Conservation (phyloP, 164 flowering plant genomes). For the Platanus orientalis region DNA sequence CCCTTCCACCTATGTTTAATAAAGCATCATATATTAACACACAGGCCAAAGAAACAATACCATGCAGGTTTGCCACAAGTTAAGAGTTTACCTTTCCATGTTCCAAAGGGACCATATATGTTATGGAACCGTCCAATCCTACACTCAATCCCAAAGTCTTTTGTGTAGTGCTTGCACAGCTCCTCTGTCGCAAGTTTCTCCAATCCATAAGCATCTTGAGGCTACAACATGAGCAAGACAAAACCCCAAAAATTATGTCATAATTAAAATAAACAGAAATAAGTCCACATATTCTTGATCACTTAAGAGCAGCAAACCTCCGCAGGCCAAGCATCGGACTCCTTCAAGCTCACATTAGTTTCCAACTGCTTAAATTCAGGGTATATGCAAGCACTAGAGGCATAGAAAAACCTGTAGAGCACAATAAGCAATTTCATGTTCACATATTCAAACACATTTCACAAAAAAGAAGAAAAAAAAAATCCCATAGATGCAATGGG, state of each 20-base stretch:
- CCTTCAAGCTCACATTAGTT: slow-evolving; percentile 98
- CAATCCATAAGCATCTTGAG: slow-evolving; percentile 99
- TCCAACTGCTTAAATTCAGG: slow-evolving; percentile 99
- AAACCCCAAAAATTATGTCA: slow-evolving; percentile 5
- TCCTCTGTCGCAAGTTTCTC: slow-evolving; percentile 98
- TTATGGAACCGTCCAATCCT: slow-evolving; percentile 96
- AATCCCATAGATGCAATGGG: too few species aligned
- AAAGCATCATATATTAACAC: slow-evolving; percentile 8
- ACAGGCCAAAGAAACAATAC: not conserved
- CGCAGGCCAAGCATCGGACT: slow-evolving; percentile 99
- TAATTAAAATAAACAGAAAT: not conserved
- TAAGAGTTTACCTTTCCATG: slow-evolving; percentile 84
- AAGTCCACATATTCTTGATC: not conserved
- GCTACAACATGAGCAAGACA: slow-evolving; percentile 38
- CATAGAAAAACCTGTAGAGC: slow-evolving; percentile 79
- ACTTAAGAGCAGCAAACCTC: slow-evolving; percentile 50
- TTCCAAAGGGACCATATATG: slow-evolving; percentile 96
- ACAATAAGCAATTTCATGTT: not conserved
- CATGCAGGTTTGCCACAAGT: not conserved
- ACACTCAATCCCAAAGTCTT: slow-evolving; percentile 95
- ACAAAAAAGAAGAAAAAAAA: too few species aligned
- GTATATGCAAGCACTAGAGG: slow-evolving; percentile 97
- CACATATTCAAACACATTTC: not conserved
- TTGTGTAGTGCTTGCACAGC: slow-evolving; percentile 92
- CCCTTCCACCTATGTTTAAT: slow-evolving; percentile 71